Base-by-base conservation (phyloP, 768 basidiomycete species). In the Calvatia gigantea region DNA sequence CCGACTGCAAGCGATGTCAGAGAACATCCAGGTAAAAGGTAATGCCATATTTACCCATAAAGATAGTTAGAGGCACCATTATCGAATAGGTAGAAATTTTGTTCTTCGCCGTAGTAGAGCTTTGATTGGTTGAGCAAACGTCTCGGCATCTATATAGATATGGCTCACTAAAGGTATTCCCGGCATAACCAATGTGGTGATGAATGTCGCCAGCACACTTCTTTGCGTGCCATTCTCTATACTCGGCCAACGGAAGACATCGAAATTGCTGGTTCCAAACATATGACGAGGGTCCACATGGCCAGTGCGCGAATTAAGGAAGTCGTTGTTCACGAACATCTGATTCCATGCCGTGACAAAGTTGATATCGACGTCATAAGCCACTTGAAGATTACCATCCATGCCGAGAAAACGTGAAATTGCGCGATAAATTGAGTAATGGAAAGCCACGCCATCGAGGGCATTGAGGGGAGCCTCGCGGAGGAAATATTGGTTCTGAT, bases 181-280 rank as follows among this genome's bases (percentile, higher is more conserved):
- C 29, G 93, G 94, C 86, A 94, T 87, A 25, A 94, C 75, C 60
- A 96, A 64, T 27, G 81, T 78, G 31, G 86, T 83, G 62, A 96
- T 78, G 66, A 95, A 96, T 9, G 87, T 82, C 0, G 79, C 94
- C 49, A 95, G 68, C 12, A 80, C 86, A 56, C 87, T 86, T 62
- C 80, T 80, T 63, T 89, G 82, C 1, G 86, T 87, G 17, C 94
- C 94, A 63, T 92, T 90, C 63, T 87, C 83, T 62, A 97, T 68
- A 70, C 88, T 85, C 3, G 91, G 92, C 94, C 94, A 97, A 54
- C 94, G 81, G 78, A 89, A 97, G 8, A 97, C 82, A 75, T 96
- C 94, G 73, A 95, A 95, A 66, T 96, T 95, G 66, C 88, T 89
- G n/a, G 86, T 86, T 37, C 94, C 94, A 65, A 79, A 94, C 88